Conservation (phyloP, 345 rosid genomes). For the Citropsis articulata region DNA sequence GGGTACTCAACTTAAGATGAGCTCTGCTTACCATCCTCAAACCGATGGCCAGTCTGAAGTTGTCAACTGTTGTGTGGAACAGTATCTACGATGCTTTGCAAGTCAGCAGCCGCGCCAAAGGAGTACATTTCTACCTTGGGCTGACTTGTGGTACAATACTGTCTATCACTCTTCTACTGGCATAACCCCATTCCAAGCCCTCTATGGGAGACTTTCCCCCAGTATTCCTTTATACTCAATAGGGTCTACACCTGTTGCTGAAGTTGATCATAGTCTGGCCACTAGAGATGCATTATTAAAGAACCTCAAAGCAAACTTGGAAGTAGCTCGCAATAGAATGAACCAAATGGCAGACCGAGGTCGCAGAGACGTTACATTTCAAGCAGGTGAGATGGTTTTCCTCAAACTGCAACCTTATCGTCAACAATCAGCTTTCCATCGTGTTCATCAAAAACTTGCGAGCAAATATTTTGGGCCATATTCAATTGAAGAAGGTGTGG, state of each 20-base stretch:
- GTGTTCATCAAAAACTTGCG: background rate
- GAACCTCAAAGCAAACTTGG: background rate
- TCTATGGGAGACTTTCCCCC: background rate
- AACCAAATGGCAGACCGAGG: background rate
- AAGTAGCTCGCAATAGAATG: background rate
- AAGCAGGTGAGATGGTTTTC: background rate
- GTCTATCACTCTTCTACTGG: no score
- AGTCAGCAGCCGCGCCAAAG: background rate
- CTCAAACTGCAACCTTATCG: background rate
- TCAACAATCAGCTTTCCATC: background rate
- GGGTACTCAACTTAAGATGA: background rate
- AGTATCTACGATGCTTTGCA: no score
- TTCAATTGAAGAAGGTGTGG: background rate
- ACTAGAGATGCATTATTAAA: background rate
- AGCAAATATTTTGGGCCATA: background rate
- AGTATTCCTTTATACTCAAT: background rate
- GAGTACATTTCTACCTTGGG: background rate
- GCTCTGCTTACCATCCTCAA: background rate
- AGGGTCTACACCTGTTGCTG: background rate
- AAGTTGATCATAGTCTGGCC: background rate
- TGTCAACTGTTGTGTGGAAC: background rate
- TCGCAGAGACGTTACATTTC: background rate
- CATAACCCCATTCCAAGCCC: background rate
- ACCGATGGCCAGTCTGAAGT: background rate
- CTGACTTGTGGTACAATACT: background rate